Conservation (phyloP, 495 filamentous ascomycete species). For the Choiromyces venosus region DNA sequence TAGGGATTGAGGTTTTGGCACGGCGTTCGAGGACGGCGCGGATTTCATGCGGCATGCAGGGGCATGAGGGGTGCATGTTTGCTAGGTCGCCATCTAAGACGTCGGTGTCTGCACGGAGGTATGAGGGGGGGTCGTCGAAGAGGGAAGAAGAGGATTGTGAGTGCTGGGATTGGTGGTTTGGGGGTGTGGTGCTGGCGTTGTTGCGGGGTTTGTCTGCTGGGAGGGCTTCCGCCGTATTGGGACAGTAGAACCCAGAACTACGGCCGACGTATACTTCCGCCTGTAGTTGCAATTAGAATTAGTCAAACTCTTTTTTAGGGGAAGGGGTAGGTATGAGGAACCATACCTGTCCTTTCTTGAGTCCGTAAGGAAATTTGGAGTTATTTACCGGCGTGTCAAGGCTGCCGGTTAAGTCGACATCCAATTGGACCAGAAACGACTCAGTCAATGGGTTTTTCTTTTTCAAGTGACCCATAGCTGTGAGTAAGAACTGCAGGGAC, state of each 20-base stretch:
- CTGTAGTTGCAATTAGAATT: slow-evolving; percentile 8
- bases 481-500: slow-evolving; percentile 81
- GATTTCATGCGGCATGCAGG: slow-evolving; percentile 24
- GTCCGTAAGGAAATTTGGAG: slow-evolving; percentile 34
- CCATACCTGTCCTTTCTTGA: slow-evolving; percentile 37
- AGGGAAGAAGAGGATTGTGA: not conserved
- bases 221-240: not conserved
- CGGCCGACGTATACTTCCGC: slow-evolving; percentile 16
- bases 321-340: not conserved
- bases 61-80: not conserved
- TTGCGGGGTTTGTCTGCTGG: not conserved
- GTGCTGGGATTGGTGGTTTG: not conserved
- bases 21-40: slow-evolving; percentile 17
- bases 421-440: slow-evolving; percentile 89
- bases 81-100: not conserved
- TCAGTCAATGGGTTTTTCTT: slow-evolving; percentile 85
- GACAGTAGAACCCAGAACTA: not conserved
- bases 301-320: not conserved
- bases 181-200: not conserved
- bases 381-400: slow-evolving; percentile 25
- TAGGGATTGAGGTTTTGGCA: slow-evolving; percentile 9
- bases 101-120: slow-evolving; percentile 10
- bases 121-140: not conserved
- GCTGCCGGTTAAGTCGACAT: slow-evolving; percentile 64
- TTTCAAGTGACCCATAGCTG: slow-evolving; percentile 83